Evolutionary conservation across 2,329 filamentous ascomycete genomes (phyloP), one percentile per base, ranked within the genome.

Genomic region (Grosmannia huntii): DNA sequence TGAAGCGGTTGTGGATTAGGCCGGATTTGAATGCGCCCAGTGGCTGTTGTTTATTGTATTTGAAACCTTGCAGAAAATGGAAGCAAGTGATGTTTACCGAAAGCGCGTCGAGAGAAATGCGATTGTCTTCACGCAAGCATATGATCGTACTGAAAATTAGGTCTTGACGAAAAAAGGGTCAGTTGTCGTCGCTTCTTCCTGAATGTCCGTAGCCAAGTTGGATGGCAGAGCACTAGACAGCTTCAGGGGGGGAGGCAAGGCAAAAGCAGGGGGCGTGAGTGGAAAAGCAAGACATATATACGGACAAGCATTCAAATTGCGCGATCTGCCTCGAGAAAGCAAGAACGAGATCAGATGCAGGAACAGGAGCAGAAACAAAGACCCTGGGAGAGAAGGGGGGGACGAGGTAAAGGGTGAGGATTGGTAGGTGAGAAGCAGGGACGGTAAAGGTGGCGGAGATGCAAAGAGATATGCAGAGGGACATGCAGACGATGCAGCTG

Each of bases 301-400:
- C 9, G 54, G 21, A 51, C 46, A 49, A 48, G 57, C 49, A 25
- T 33, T 33, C 44, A 46, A 33, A 21, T 38, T 49, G 33, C 31
- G 31, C 23, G 57, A 58, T 60, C 58, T 56, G 38, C 54, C 44
- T 28, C 33, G 36, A 52, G 59, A 38, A 28, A 54, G 55, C 48
- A 53, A 63, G 33, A 21, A 58, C 55, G 48, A 64, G 60, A 59
- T 61, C 59, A 48, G 56, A 63, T 62, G 63, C 60, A 64, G 58
- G 61, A 59, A 62, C 60, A 57, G 51, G 52, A 53, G 5, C 10
- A 44, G 41, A 53, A 38, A 57, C 59, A 57, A 60, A 3, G 46
- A 19, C 19, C 52, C 56, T 31, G 48, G 50, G 41, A 44, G 23
- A 23, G 23, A 10, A 28, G 27, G 25, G n/a, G 50, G 44, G 4